These are phyloP conservation scores for Haplographium delicatum DNA, from an alignment of 495 filamentous ascomycete genomes.

Conservation along the genomic window DNA sequence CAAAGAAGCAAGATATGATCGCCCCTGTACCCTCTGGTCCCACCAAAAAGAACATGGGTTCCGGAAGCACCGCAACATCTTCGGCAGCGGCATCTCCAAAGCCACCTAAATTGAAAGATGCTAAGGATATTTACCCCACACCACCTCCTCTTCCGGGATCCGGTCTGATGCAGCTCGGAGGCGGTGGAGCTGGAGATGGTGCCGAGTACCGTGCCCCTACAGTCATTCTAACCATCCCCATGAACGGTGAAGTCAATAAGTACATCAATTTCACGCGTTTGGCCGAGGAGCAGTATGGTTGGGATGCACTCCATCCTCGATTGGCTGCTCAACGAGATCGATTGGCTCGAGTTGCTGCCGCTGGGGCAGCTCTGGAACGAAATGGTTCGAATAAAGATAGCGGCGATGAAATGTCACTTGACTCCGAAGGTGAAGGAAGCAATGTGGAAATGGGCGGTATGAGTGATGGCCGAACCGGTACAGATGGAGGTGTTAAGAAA, in stretches of 20 bases:
- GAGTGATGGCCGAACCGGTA: constrained; percentile 48
- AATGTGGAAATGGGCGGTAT: constrained; percentile 67
- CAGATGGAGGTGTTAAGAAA: constrained; percentile 55
- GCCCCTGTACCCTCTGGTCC: neutral
- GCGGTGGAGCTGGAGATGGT: constrained; percentile 32
- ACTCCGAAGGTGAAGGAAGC: constrained; percentile 61
- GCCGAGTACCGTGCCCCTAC: constrained; percentile 55
- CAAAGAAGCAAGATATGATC: constrained; percentile 3
- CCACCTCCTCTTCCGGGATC: constrained; percentile 57
- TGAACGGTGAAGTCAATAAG: constrained; percentile 75
- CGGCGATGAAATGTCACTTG: constrained; percentile 69
- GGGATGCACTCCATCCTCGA: constrained; percentile 86
- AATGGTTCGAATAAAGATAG: constrained; percentile 67
- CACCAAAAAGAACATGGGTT: constrained; percentile 27
- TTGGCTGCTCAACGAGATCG: constrained; percentile 78
- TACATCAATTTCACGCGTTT: constrained; percentile 93
- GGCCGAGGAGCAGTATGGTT: constrained; percentile 90
- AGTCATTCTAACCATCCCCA: constrained; percentile 75
- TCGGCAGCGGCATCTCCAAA: constrained; percentile 59
- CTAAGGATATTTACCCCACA: constrained; percentile 23
- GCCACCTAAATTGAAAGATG: constrained; percentile 35
- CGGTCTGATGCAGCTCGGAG: constrained; percentile 58
- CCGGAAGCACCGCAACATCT: constrained; percentile 40
- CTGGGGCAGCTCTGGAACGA: constrained; percentile 73
- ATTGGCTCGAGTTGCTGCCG: constrained; percentile 75